Conservation (phyloP, 805 yeast species). For the Saccharomycopsis sp. region DNA sequence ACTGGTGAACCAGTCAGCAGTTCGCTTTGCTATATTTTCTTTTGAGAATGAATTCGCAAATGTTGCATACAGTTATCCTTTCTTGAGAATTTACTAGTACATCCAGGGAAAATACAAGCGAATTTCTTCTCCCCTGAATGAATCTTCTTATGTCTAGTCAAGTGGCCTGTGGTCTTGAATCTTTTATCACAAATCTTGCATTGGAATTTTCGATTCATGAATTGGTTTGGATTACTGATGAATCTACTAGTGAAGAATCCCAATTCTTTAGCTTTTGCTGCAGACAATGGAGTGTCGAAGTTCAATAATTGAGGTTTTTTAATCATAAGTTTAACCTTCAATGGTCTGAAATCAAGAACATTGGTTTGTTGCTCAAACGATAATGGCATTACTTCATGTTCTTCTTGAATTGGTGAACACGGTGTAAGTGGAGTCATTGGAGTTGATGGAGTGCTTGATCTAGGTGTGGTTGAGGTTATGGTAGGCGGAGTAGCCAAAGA, state of each 20-base stretch:
- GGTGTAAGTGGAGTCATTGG: conserved; percentile 14
- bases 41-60: conserved; percentile 18
- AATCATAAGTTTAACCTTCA: conserved; percentile 11
- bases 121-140: conserved; percentile 74
- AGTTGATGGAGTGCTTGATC: conserved; percentile 7
- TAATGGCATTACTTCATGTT: conserved; percentile 41
- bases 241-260: conserved; percentile 20
- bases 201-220: conserved; percentile 19
- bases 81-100: conserved; percentile 19
- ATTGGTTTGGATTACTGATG: conserved; percentile 18
- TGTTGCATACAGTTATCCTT: conserved; percentile 22
- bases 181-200: conserved; percentile 37
- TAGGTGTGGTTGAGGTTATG: conserved; percentile 8
- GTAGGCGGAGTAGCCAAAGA: no score
- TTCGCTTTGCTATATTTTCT: no score
- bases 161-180: conserved; percentile 67
- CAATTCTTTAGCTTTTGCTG: not conserved
- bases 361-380: conserved; percentile 83
- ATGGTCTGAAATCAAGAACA: conserved; percentile 20
- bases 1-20: no score
- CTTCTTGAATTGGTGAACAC: not conserved
- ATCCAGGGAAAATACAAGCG: conserved; percentile 53
- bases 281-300: conserved; percentile 4
- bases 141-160: conserved; percentile 64
- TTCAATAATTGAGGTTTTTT: conserved; percentile 13